Conservation (phyloP, 2,329 filamentous ascomycete genomes). For the Phoma herbarum region DNA sequence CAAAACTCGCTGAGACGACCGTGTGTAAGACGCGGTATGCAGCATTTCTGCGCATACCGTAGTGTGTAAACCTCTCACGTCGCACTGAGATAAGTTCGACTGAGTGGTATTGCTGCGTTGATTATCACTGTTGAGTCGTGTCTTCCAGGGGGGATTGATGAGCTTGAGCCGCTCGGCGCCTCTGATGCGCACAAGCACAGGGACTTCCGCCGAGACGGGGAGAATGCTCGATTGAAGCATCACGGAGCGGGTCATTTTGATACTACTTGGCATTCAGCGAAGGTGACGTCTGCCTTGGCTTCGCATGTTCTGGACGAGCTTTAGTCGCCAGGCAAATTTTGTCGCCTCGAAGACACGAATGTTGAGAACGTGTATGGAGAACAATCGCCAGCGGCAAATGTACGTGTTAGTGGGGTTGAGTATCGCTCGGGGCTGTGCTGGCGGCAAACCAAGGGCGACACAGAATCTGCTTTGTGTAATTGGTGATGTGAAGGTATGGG, state of each 20-base stretch:
- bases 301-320: conserved; percentile 5
- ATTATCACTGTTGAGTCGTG: neutral
- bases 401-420: conserved; percentile 3
- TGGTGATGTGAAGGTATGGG: conserved; percentile 10
- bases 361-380: conserved; percentile 3
- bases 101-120: neutral
- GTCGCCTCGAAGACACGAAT: conserved; percentile 9
- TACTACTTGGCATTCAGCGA: conserved; percentile 13
- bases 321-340: conserved; percentile 15
- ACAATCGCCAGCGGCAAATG: conserved; percentile 13
- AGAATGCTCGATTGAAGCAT: conserved; percentile 13
- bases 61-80: no score
- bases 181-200: conserved; percentile 5
- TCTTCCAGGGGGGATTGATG: conserved; percentile 1
- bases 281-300: conserved; percentile 14
- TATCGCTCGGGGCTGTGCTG: conserved; percentile 24
- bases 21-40: neutral
- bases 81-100: no score
- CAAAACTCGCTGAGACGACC: neutral
- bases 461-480: neutral
- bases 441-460: conserved; percentile 11
- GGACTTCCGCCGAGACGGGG: conserved; percentile 13
- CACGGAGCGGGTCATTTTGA: conserved; percentile 14
- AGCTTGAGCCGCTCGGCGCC: conserved; percentile 5
- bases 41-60: neutral